Conservation (phyloP, 2,329 filamentous ascomycete genomes). For the Beauveria scarabaeidicola region DNA sequence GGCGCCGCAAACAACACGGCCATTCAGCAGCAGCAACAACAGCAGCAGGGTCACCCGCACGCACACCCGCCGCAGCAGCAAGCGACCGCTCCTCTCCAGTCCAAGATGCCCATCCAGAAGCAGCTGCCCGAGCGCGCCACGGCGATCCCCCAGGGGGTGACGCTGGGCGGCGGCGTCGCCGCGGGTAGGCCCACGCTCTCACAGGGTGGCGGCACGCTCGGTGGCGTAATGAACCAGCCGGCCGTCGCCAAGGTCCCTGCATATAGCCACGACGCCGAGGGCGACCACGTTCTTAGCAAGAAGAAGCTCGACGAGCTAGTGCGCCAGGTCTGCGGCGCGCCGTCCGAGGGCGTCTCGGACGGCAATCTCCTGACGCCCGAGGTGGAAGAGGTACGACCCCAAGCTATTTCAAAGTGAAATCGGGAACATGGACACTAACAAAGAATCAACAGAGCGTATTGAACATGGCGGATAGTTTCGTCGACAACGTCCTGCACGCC, state of each 20-base stretch:
- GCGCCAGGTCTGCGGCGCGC: constrained; percentile 81
- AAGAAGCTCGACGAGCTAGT: constrained; percentile 95
- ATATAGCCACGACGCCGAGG: constrained; percentile 84
- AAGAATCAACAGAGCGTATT: constrained; percentile 61
- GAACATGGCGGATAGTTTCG: constrained; percentile 84
- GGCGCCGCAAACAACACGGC: constrained; percentile 15
- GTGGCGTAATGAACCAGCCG: constrained; percentile 80
- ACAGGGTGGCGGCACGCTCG: constrained; percentile 66
- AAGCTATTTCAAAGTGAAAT: too few relatives aligned
- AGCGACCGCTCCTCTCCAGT: constrained; percentile 32
- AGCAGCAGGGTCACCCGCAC: constrained; percentile 36
- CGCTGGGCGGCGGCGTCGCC: constrained; percentile 54
- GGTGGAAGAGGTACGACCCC: constrained; percentile 74
- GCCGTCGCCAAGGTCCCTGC: constrained; percentile 72
- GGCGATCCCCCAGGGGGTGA: constrained; percentile 63
- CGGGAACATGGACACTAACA: neutral
- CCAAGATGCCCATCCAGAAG: constrained; percentile 77
- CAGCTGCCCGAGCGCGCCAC: constrained; percentile 60
- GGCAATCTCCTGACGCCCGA: constrained; percentile 78
- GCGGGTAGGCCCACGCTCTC: constrained; percentile 73
- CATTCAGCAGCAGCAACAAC: constrained; percentile 19
- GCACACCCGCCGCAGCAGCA: constrained; percentile 35
- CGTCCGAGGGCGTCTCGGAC: constrained; percentile 56
- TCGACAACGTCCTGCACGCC: constrained; percentile 79
- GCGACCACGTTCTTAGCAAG: constrained; percentile 90